A percentile compares a stretch with the other conserved stretches of the same genome.
These are phyloP conservation scores for Gracilariopsis chorda DNA, from an alignment of 23 red algal genomes.

Conservation along the genomic window DNA sequence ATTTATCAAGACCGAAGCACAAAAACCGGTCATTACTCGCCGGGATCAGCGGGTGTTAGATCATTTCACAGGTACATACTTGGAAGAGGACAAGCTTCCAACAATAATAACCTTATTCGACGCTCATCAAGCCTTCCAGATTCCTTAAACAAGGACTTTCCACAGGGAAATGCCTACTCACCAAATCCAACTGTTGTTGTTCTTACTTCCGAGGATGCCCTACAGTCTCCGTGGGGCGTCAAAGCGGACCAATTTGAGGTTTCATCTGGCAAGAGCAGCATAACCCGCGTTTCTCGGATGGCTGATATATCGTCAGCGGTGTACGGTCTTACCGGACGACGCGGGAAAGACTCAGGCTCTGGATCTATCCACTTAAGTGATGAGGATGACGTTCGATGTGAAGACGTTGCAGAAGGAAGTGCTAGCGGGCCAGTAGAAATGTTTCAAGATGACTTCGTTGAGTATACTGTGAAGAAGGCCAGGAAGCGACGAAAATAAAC, in stretches of 20 bases:
- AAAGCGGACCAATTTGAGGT: not conserved
- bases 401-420: not conserved
- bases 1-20: not conserved
- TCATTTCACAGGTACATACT: not conserved
- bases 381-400: not conserved
- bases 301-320: slow-evolving; percentile 4
- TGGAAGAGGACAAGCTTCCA: too few species aligned
- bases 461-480: slow-evolving; percentile 3
- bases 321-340: not conserved
- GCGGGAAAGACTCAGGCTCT: not conserved
- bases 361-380: not conserved
- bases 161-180: too few species aligned
- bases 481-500: slow-evolving; percentile 6
- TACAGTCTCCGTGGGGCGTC: slow-evolving; percentile 1
- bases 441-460: slow-evolving; percentile 3
- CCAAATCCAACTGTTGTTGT: too few species aligned
- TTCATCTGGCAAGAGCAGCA: not conserved
- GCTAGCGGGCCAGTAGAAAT: not conserved
- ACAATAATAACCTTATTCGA: not conserved
- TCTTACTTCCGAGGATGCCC: not conserved
- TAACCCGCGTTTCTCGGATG: not conserved
- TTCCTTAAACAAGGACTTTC: too few species aligned
- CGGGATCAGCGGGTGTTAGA: not conserved
- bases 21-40: not conserved
- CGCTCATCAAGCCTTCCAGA: slow-evolving; percentile 1